phyloP scores from a whole-genome alignment of 177 flowering plant species.

The Vitis hybrid region DNA sequence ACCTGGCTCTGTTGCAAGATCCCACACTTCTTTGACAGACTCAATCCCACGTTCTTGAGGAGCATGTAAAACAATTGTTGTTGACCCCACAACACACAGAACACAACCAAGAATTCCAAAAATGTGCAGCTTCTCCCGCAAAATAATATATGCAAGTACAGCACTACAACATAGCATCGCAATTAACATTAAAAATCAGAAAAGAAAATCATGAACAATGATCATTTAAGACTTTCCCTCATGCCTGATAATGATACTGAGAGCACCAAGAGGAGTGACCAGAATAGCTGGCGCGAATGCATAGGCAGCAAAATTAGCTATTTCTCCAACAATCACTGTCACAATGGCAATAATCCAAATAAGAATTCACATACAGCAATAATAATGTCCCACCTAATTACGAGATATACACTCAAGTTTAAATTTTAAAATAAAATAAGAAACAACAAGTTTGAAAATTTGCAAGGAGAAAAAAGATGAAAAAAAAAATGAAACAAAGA shows the following conservation, averaged over 20 bases:
- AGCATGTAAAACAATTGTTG: constrained; percentile 81
- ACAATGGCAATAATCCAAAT: background rate
- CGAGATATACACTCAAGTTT: background rate
- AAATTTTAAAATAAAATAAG: background rate
- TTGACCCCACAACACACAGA: constrained; percentile 84
- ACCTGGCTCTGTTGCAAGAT: constrained; percentile 88
- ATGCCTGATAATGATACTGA: constrained; percentile 84
- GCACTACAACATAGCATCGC: constrained; percentile 50
- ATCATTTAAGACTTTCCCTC: constrained; percentile 4
- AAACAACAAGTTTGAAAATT: background rate
- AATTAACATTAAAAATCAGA: constrained; percentile 11
- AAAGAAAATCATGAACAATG: background rate
- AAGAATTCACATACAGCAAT: constrained; percentile 6
- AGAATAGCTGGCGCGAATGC: constrained; percentile 87
- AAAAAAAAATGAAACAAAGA: no score
- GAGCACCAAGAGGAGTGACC: constrained; percentile 86
- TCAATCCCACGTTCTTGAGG: constrained; percentile 73
- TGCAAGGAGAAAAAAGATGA: no score
- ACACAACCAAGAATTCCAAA: constrained; percentile 89
- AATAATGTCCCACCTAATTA: background rate
- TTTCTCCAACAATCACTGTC: constrained; percentile 83
- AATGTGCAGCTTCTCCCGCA: constrained; percentile 64
- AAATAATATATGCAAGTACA: constrained; percentile 70
- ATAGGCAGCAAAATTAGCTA: constrained; percentile 87
- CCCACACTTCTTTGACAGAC: constrained; percentile 78